These are phyloP conservation scores for Fusarium sp. DNA, from an alignment of 2,329 filamentous ascomycete genomes.

Conservation along the genomic window DNA sequence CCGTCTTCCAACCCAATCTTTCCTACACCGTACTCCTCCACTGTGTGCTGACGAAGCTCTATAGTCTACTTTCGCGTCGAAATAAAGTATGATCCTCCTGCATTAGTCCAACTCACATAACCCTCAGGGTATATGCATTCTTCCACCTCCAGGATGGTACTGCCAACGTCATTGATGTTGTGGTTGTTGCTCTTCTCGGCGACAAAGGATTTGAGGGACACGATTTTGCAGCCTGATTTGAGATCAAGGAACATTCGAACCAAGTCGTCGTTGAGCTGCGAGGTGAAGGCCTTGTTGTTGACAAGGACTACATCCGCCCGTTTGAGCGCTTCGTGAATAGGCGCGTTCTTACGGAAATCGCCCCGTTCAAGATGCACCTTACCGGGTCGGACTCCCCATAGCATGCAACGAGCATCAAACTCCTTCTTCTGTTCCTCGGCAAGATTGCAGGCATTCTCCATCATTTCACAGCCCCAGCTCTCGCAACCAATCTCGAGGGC, in stretches of 20 bases:
- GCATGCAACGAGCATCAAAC: slow-evolving; percentile 83
- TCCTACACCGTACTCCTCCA: slow-evolving; percentile 30
- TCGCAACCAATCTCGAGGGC: slow-evolving; percentile 94
- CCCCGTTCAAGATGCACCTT: slow-evolving; percentile 83
- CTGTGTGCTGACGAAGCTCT: slow-evolving; percentile 50
- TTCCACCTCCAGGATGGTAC: slow-evolving; percentile 83
- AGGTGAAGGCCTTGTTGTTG: slow-evolving; percentile 97
- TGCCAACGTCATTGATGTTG: slow-evolving; percentile 82
- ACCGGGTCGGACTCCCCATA: slow-evolving; percentile 89
- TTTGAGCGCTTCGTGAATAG: slow-evolving; percentile 79
- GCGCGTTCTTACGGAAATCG: slow-evolving; percentile 81
- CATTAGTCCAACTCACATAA: slow-evolving; percentile 93
- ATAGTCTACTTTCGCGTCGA: slow-evolving; percentile 76
- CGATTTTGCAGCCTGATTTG: slow-evolving; percentile 88
- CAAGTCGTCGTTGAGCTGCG: slow-evolving; percentile 85
- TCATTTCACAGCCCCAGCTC: slow-evolving; percentile 96
- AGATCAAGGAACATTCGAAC: slow-evolving; percentile 93
- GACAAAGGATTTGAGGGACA: slow-evolving; percentile 93
- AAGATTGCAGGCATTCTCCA: slow-evolving; percentile 87
- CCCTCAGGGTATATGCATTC: slow-evolving; percentile 70
- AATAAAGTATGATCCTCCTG: slow-evolving; percentile 87
- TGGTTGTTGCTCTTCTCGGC: slow-evolving; percentile 80
- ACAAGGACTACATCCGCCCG: slow-evolving; percentile 95
- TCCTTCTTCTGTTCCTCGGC: slow-evolving; percentile 85
- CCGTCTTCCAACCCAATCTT: slow-evolving; percentile 38